A percentile compares a stretch with the other conserved stretches of the same genome.
These are phyloP conservation scores for Dendrobium huoshanense DNA, from an alignment of 106 monocot species.

Conservation along the genomic window DNA sequence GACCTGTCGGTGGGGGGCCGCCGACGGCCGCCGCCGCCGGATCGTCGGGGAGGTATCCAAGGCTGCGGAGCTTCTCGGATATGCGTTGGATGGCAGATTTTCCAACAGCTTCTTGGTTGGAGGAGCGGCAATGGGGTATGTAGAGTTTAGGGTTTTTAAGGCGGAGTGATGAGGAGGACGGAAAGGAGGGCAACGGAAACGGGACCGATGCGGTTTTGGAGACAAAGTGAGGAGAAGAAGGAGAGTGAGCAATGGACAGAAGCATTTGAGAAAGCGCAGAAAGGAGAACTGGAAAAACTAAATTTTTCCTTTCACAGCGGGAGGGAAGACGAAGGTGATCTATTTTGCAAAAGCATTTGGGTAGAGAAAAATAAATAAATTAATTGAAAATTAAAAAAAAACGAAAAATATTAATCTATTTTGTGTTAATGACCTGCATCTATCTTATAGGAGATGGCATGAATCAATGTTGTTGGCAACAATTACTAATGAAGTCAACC, in stretches of 20 bases:
- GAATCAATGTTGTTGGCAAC: too few relatives aligned
- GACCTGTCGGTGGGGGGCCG: neutral
- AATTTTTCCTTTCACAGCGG: too few relatives aligned
- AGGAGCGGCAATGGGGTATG: neutral
- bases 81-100: slow-evolving; percentile 73
- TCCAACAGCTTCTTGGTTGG: slow-evolving; percentile 21
- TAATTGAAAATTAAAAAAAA: too few relatives aligned
- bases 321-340: too few relatives aligned
- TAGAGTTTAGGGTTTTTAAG: slow-evolving; percentile 6
- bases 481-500: too few relatives aligned
- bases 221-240: slow-evolving; percentile 4
- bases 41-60: slow-evolving; percentile 54
- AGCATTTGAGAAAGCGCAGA: slow-evolving; percentile 5
- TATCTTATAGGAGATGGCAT: too few relatives aligned
- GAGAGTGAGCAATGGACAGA: slow-evolving; percentile 8
- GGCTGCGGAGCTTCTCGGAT: slow-evolving; percentile 90
- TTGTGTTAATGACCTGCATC: too few relatives aligned
- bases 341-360: too few relatives aligned
- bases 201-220: neutral
- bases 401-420: too few relatives aligned
- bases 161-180: slow-evolving; percentile 3
- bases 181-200: neutral
- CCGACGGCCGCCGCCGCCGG: neutral
- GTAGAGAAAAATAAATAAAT: too few relatives aligned
- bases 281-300: neutral